Conservation (phyloP, 225 moss, liverwort and hornwort species). For the Neckera pumila region DNA sequence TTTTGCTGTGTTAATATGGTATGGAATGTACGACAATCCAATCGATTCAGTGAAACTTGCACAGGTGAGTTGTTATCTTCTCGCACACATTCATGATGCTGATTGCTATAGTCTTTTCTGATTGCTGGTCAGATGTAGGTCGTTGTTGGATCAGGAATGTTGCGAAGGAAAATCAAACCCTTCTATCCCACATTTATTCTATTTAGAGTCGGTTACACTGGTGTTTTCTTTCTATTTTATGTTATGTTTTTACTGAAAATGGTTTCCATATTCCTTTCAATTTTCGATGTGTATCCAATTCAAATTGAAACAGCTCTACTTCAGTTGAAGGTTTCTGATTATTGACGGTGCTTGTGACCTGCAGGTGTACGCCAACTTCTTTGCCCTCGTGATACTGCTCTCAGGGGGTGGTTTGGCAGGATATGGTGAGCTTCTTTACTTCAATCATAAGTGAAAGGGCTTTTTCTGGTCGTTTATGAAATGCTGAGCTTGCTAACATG, state of each 20-base stretch:
- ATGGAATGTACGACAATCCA: constrained; percentile 72
- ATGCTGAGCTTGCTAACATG: neutral
- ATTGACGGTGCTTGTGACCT: neutral
- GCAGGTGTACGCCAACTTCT: constrained; percentile 84
- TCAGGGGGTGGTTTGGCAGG: constrained; percentile 72
- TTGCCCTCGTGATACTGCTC: constrained; percentile 62
- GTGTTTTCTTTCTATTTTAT: neutral
- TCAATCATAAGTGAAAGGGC: neutral
- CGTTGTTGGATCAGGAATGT: neutral
- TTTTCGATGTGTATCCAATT: neutral
- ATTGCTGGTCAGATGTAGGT: neutral
- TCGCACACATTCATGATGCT: neutral
- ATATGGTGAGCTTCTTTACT: constrained; percentile 42
- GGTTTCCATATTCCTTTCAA: neutral
- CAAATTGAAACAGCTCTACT: neutral
- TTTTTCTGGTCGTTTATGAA: neutral
- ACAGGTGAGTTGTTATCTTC: constrained; percentile 35
- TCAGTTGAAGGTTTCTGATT: neutral
- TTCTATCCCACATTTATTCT: neutral
- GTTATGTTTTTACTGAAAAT: neutral
- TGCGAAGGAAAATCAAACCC: neutral
- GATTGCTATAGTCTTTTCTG: neutral
- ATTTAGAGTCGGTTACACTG: neutral
- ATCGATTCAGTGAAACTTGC: constrained; percentile 66
- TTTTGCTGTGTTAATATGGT: constrained; percentile 76